phyloP scores from a whole-genome alignment of 2,329 filamentous ascomycete genomes.

The Aspergillus awamori region DNA sequence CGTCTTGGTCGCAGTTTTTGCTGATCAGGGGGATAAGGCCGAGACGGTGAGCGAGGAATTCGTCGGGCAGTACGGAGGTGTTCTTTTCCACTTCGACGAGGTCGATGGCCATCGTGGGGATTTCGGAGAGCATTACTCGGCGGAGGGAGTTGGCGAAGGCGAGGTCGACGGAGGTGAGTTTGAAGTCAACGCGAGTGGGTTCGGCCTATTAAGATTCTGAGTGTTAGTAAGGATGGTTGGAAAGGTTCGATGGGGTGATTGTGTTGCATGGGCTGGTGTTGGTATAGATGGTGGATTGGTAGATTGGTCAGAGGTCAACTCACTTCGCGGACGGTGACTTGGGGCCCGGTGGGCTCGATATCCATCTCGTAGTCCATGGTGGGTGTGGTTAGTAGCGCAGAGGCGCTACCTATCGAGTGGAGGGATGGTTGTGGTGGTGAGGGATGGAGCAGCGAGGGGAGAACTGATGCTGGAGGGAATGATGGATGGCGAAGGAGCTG shows the following conservation, averaged over 20 bases:
- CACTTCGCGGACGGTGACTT: conserved; percentile 53
- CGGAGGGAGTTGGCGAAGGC: conserved; percentile 91
- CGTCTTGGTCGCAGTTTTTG: conserved; percentile 74
- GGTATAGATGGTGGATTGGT: background rate
- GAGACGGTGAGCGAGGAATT: conserved; percentile 91
- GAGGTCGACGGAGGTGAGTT: conserved; percentile 85
- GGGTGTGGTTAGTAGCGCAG: conserved; percentile 16
- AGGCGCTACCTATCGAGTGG: background rate
- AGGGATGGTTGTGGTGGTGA: conserved; percentile 4
- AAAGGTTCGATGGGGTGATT: background rate
- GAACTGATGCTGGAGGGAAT: conserved; percentile 8
- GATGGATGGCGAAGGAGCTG: conserved; percentile 10
- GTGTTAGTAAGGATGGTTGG: conserved; percentile 2
- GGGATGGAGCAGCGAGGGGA: conserved; percentile 5
- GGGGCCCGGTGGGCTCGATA: conserved; percentile 51
- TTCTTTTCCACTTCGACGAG: conserved; percentile 91
- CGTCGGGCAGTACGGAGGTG: conserved; percentile 93
- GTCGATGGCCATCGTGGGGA: conserved; percentile 93
- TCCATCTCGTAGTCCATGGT: conserved; percentile 52
- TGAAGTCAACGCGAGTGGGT: conserved; percentile 81
- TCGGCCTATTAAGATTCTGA: conserved; percentile 63
- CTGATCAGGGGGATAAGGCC: conserved; percentile 87
- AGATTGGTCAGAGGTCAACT: conserved; percentile 1
- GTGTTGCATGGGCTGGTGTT: background rate
- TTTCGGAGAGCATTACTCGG: conserved; percentile 87